These are phyloP conservation scores for Aspergillus costaricaensis DNA, from an alignment of 2,329 filamentous ascomycete genomes.

Conservation along the genomic window DNA sequence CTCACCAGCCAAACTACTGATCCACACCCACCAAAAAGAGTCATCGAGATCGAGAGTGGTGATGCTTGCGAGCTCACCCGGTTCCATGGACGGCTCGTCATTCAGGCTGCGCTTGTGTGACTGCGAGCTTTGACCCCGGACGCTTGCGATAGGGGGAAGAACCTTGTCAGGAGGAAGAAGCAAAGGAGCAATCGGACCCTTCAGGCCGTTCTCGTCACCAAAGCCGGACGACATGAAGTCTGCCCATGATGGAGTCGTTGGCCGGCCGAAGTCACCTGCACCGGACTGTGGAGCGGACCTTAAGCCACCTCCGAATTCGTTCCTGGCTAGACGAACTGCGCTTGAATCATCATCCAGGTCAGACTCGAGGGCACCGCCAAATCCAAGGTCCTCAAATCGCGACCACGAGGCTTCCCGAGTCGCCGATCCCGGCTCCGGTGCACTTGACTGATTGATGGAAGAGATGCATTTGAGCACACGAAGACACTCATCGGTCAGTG, in stretches of 20 bases:
- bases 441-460: constrained; percentile 80
- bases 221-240: constrained; percentile 97
- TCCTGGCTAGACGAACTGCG: constrained; percentile 32
- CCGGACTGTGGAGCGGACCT: constrained; percentile 68
- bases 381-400: constrained; percentile 92
- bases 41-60: constrained; percentile 84
- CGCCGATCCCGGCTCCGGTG: constrained; percentile 69
- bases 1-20: constrained; percentile 89
- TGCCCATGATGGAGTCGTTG: constrained; percentile 96
- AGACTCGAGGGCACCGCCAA: constrained; percentile 71
- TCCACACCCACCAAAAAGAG: constrained; percentile 99
- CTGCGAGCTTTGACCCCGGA: constrained; percentile 79
- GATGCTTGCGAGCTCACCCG: constrained; percentile 93
- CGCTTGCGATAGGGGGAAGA: constrained; percentile 74
- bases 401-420: constrained; percentile 93
- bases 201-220: constrained; percentile 70
- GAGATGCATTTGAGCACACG: constrained; percentile 88
- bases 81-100: constrained; percentile 70
- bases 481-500: constrained; percentile 89
- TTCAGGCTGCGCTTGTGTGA: constrained; percentile 76
- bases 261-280: constrained; percentile 69
- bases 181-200: constrained; percentile 61
- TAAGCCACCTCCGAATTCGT: constrained; percentile 54
- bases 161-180: constrained; percentile 90
- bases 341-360: constrained; percentile 63